These are phyloP conservation scores for Mayamaea pseudoterrestris DNA, from an alignment of 108 stramenopile species.

Conservation along the genomic window DNA sequence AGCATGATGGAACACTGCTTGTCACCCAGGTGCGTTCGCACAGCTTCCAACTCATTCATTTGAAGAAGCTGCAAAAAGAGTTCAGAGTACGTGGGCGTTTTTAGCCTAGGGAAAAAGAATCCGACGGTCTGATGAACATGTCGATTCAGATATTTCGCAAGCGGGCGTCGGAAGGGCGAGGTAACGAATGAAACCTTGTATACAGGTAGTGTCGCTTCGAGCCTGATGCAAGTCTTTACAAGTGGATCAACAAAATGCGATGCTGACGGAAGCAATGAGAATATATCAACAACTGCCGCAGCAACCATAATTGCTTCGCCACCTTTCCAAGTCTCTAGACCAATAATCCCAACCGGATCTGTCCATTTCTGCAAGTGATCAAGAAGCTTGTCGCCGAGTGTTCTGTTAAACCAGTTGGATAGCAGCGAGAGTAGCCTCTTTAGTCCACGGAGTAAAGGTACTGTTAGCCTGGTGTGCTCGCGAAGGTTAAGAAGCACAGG, in stretches of 20 bases:
- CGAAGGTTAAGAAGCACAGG: slow-evolving; percentile 70
- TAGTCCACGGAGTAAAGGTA: slow-evolving; percentile 55
- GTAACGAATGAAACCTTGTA: slow-evolving; percentile 27
- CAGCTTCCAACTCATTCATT: slow-evolving; percentile 29
- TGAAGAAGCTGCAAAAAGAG: slow-evolving; percentile 58
- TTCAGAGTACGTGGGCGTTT: slow-evolving; percentile 66
- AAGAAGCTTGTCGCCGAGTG: slow-evolving; percentile 71
- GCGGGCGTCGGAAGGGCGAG: slow-evolving; percentile 63
- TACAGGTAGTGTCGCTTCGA: slow-evolving; percentile 45
- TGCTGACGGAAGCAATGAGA: slow-evolving; percentile 55
- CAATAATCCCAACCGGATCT: slow-evolving; percentile 48
- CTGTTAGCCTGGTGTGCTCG: slow-evolving; percentile 61
- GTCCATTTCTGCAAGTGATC: slow-evolving; percentile 76
- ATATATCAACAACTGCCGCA: slow-evolving; percentile 61
- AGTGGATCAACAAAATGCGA: slow-evolving; percentile 75
- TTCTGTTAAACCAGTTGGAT: slow-evolving; percentile 78
- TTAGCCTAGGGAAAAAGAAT: slow-evolving; percentile 71
- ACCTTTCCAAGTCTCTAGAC: slow-evolving; percentile 42
- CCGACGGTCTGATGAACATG: slow-evolving; percentile 46
- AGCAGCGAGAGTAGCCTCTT: slow-evolving; percentile 56
- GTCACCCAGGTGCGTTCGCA: slow-evolving; percentile 43
- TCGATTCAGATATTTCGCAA: slow-evolving; percentile 68
- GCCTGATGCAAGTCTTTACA: slow-evolving; percentile 59
- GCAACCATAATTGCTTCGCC: slow-evolving; percentile 72
- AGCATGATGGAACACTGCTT: slow-evolving; percentile 55